Conservation (phyloP, 352 stramenopile genomes). For the Blastocystis sp. region DNA sequence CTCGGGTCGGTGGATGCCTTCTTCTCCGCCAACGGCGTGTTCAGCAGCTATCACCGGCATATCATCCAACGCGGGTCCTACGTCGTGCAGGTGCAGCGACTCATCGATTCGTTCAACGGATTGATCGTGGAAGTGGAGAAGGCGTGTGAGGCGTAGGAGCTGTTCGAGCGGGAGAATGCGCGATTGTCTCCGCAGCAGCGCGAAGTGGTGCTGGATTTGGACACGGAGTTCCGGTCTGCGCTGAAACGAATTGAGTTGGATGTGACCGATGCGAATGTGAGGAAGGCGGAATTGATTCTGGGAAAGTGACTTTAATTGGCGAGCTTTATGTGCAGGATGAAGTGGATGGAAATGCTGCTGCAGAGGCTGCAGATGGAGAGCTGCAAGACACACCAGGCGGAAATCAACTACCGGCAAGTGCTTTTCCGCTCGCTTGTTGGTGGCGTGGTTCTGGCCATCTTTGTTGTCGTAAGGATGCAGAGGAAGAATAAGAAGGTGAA, state of each 20-base stretch:
- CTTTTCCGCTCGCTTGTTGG: slow-evolving; percentile 1
- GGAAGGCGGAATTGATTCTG: neutral
- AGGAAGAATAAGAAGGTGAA: slow-evolving; percentile 63
- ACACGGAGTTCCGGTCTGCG: neutral
- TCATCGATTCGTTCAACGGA: neutral
- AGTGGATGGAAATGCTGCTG: slow-evolving; percentile 34
- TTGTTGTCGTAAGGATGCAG: neutral
- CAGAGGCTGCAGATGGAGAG: slow-evolving; percentile 22
- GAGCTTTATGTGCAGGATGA: slow-evolving; percentile 9
- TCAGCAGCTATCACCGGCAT: slow-evolving; percentile 16
- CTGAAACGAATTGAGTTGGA: slow-evolving; percentile 25
- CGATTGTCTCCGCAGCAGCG: neutral
- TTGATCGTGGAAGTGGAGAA: slow-evolving; percentile 23
- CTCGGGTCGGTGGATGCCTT: slow-evolving; percentile 18
- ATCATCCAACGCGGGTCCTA: neutral
- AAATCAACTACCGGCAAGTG: slow-evolving; percentile 48
- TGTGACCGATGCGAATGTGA: neutral
- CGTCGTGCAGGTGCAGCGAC: slow-evolving; percentile 4
- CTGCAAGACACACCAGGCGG: slow-evolving; percentile 15
- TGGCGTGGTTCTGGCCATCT: slow-evolving; percentile 1
- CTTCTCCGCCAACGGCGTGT: slow-evolving; percentile 29
- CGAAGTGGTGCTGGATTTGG: neutral
- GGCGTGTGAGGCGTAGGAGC: slow-evolving; percentile 1
- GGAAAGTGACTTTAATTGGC: neutral
- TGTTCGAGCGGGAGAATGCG: neutral